phyloP scores from a whole-genome alignment of 2,329 filamentous ascomycete genomes.

The Sclerotinia minor region DNA sequence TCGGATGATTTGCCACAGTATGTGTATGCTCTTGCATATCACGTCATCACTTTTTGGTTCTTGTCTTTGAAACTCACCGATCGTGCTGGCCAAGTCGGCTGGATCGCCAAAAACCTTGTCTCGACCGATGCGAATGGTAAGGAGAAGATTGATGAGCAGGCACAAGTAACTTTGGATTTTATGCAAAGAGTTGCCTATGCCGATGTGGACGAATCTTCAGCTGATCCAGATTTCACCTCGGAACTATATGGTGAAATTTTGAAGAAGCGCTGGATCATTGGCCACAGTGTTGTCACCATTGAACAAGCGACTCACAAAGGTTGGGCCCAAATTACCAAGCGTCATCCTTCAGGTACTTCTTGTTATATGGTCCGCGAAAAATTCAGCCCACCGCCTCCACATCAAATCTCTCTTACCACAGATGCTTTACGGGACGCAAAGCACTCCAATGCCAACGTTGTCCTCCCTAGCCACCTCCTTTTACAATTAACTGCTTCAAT shows the following conservation, averaged over 20 bases:
- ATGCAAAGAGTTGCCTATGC: constrained; percentile 88
- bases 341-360: constrained; percentile 68
- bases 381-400: constrained; percentile 58
- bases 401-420: constrained; percentile 52
- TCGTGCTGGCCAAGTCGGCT: constrained; percentile 78
- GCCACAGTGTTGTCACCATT: constrained; percentile 72
- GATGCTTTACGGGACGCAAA: constrained; percentile 54
- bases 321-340: constrained; percentile 69
- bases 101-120: constrained; percentile 82
- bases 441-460: constrained; percentile 55
- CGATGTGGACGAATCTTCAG: constrained; percentile 74
- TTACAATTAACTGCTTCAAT: constrained; percentile 67
- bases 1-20: constrained; percentile 86
- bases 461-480: constrained; percentile 72
- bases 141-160: constrained; percentile 83
- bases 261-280: constrained; percentile 70
- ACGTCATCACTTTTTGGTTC: constrained; percentile 97
- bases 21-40: constrained; percentile 89
- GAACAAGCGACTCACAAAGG: constrained; percentile 67
- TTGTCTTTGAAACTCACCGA: constrained; percentile 83
- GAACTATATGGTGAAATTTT: constrained; percentile 65
- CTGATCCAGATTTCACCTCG: constrained; percentile 64
- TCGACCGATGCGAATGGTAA: constrained; percentile 75
- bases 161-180: constrained; percentile 89
- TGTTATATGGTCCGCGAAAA: constrained; percentile 55